A percentile compares a stretch with the other conserved stretches of the same genome.
These are phyloP conservation scores for Periconia sp. DNA, from an alignment of 2,329 filamentous ascomycete species.

Conservation along the genomic window DNA sequence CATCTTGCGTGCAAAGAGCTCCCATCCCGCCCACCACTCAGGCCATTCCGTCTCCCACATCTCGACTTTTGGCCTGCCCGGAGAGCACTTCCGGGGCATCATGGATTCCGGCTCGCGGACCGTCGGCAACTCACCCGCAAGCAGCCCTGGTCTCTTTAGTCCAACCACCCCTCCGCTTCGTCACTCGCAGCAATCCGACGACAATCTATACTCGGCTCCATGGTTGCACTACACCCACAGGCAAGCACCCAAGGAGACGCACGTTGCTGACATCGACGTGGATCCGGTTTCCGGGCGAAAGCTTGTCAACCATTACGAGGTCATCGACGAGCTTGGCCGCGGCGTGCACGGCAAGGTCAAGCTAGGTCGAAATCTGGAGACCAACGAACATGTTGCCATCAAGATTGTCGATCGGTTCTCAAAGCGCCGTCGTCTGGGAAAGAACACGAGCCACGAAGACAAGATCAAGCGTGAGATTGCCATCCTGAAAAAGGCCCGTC, in stretches of 20 bases:
- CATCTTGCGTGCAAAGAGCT: slow-evolving; percentile 48
- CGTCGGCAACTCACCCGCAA: slow-evolving; percentile 54
- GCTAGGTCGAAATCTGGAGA: slow-evolving; percentile 80
- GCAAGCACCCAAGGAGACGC: slow-evolving; percentile 67
- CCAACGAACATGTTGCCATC: slow-evolving; percentile 84
- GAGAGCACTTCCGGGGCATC: slow-evolving; percentile 38
- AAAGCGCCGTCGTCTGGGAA: slow-evolving; percentile 88
- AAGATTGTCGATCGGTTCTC: slow-evolving; percentile 98
- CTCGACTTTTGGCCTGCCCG: slow-evolving; percentile 46
- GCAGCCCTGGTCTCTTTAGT: slow-evolving; percentile 57
- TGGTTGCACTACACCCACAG: slow-evolving; percentile 58
- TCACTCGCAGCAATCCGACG: slow-evolving; percentile 34
- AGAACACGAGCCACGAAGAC: slow-evolving; percentile 71
- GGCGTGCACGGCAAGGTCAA: slow-evolving; percentile 99
- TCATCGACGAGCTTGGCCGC: slow-evolving; percentile 93
- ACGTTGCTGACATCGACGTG: slow-evolving; percentile 89
- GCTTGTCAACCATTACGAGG: slow-evolving; percentile 96
- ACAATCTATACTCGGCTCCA: slow-evolving; percentile 55
- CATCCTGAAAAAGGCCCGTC: slow-evolving; percentile 96
- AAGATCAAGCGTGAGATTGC: slow-evolving; percentile 96
- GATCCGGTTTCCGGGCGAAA: slow-evolving; percentile 91
- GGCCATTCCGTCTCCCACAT: slow-evolving; percentile 48
- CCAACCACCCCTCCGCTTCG: slow-evolving; percentile 38
- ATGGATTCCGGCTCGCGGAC: slow-evolving; percentile 50
- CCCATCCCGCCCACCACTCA: slow-evolving; percentile 50